Evolutionary conservation across 805 yeast genomes (phyloP).

Genomic region (Candida sphagnicola): DNA sequence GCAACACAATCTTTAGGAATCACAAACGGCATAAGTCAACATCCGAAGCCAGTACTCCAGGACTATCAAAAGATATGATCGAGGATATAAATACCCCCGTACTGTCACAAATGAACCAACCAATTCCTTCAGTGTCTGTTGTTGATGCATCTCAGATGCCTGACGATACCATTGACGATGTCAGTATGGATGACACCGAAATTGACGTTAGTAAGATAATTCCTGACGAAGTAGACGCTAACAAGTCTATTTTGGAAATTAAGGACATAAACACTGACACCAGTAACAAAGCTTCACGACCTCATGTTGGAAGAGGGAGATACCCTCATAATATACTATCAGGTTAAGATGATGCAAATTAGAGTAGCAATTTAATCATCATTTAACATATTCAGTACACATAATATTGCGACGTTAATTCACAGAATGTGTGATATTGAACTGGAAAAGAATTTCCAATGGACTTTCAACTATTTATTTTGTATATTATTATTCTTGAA

Average conservation of each 20-base stretch:
- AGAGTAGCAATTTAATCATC: too few species aligned
- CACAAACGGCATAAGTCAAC: slow-evolving; percentile 38
- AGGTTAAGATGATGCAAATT: neutral
- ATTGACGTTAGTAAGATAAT: slow-evolving; percentile 1
- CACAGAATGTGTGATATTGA: too few species aligned
- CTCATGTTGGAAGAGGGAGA: slow-evolving; percentile 18
- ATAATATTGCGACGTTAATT: too few species aligned
- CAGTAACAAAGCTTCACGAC: slow-evolving; percentile 8
- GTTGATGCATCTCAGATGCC: neutral
- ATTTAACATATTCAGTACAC: too few species aligned
- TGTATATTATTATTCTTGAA: too few species aligned
- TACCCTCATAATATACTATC: slow-evolving; percentile 28
- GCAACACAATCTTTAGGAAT: slow-evolving; percentile 6
- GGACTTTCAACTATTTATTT: too few species aligned
- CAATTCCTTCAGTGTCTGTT: neutral
- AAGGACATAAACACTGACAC: neutral
- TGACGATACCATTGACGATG: slow-evolving; percentile 2
- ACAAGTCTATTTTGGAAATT: neutral
- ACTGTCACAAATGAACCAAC: neutral
- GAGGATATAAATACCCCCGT: slow-evolving; percentile 1
- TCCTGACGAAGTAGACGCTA: slow-evolving; percentile 1
- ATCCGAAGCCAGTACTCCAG: slow-evolving; percentile 28
- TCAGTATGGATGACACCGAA: slow-evolving; percentile 1
- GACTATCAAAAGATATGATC: too few species aligned
- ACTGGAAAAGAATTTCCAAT: too few species aligned